Evolutionary conservation across 495 filamentous ascomycete species (phyloP), one percentile per base, ranked within the genome.

Genomic region (Lentithecium fluviatile): DNA sequence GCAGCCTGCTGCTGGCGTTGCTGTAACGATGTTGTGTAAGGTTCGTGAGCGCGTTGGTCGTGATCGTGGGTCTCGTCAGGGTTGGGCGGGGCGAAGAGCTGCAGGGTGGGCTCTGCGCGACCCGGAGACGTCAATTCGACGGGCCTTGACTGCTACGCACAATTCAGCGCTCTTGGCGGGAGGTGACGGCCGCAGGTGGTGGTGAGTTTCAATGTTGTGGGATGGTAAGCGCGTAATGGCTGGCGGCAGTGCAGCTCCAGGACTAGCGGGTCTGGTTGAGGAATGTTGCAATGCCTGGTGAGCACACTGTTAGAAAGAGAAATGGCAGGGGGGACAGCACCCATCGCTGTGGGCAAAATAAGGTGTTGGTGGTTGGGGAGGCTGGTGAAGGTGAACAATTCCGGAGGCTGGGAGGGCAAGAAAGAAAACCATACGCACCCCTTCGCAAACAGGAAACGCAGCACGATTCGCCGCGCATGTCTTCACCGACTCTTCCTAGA

Each of bases 21-120:
- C 74, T 70, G 75, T 68, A 78, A 69, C 64, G 73, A 75, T 60
- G 77, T 80, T 74, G 79, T 80, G 69, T 79, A 72, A 43, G 75
- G 72, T 51, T 83, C 80, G 82, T 83, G 54, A 76, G 73, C 80
- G 82, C 84, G 58, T 32, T 46, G 52, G 52, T 52, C 52, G 75
- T 73, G 57, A 70, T 85, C 83, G 84, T 86, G 73, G 73, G 75
- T 73, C 74, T 85, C 83, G 83, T 86, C 48, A 69, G 56, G 43
- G 38, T 6, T 32, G 45, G 48, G 32, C 45, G 50, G 58, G 42
- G 46, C 23, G 17, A 38, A 34, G 15, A 26, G 24, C 54, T 46
- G 58, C 45, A 69, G 68, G 60, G 52, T 61, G 55, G 56, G 56
- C 49, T 51, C 52, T 29, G 45, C 51, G 12, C 61, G 57, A 52